These are phyloP conservation scores for Pseudocercospora fuligena DNA, from an alignment of 2,329 filamentous ascomycete species.

Conservation along the genomic window DNA sequence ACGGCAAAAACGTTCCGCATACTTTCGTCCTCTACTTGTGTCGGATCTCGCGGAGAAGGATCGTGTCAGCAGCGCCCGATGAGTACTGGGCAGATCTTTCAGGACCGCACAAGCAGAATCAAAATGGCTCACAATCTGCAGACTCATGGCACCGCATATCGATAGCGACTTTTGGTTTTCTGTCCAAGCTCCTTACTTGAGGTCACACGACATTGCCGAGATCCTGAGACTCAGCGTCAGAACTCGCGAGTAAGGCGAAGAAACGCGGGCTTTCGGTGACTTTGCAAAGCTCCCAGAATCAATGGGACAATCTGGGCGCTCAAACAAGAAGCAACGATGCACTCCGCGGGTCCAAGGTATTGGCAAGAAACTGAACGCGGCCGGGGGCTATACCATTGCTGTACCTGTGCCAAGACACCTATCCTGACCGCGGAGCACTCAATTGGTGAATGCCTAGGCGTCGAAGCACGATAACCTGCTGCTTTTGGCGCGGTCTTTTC, in stretches of 20 bases:
- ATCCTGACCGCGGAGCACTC: not conserved
- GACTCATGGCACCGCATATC: not conserved
- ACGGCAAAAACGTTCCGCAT: not conserved
- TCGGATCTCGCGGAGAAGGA: slow-evolving; percentile 5
- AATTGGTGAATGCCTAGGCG: not conserved
- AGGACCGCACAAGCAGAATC: not conserved
- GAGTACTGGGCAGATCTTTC: slow-evolving; percentile 1
- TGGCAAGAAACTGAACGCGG: not conserved
- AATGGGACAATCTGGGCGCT: not conserved
- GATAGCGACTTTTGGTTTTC: not conserved
- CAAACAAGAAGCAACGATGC: not conserved
- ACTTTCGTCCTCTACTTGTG: not conserved
- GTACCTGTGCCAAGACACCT: not conserved
- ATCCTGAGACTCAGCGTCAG: not conserved
- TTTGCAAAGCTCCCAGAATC: not conserved
- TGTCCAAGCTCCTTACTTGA: not conserved
- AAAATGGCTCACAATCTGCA: not conserved
- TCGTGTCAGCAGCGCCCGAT: slow-evolving; percentile 1
- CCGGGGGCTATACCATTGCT: slow-evolving; percentile 4
- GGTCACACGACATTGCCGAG: not conserved
- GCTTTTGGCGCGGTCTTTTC: not conserved
- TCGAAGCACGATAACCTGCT: not conserved
- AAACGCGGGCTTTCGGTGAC: too few relatives aligned
- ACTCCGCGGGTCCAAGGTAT: not conserved
- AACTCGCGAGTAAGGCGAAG: too few relatives aligned